A percentile compares a stretch with the other conserved stretches of the same genome.
Conservation (phyloP, 2,329 filamentous ascomycete species). For the Thyridium curvatum region DNA sequence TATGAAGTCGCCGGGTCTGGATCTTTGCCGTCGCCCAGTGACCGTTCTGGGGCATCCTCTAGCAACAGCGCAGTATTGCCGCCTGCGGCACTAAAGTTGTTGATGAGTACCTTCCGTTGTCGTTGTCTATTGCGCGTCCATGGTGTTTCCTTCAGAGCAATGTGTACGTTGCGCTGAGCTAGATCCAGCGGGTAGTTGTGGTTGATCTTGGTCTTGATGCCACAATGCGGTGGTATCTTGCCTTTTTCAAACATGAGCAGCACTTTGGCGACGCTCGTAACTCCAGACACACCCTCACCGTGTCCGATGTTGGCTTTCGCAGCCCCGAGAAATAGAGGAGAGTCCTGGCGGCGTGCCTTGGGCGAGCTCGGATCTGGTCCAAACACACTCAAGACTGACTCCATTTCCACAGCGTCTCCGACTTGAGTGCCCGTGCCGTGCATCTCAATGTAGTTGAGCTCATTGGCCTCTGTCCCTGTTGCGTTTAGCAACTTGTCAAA, state of each 20-base stretch:
- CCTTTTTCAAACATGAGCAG: slow-evolving; percentile 11
- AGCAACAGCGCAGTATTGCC: slow-evolving; percentile 49
- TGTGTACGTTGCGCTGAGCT: slow-evolving; percentile 5
- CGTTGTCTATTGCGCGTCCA: too few relatives aligned
- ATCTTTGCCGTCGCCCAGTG: slow-evolving; percentile 19
- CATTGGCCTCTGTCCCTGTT: slow-evolving; percentile 44
- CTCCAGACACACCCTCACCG: slow-evolving; percentile 11
- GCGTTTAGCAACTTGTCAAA: slow-evolving; percentile 52
- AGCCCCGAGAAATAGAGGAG: slow-evolving; percentile 27
- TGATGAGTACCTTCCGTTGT: slow-evolving; percentile 23
- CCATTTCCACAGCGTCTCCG: slow-evolving; percentile 61
- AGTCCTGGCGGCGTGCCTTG: slow-evolving; percentile 29
- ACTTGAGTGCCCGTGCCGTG: slow-evolving; percentile 68
- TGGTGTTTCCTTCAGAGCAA: slow-evolving; percentile 1
- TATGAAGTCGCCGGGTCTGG: slow-evolving; percentile 27
- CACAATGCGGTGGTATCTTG: slow-evolving; percentile 11
- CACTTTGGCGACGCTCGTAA: slow-evolving; percentile 11
- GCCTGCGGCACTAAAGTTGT: slow-evolving; percentile 50
- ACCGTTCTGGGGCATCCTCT: slow-evolving; percentile 32
- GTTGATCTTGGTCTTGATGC: slow-evolving; percentile 13
- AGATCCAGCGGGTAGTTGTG: slow-evolving; percentile 16
- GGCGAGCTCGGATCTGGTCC: slow-evolving; percentile 20
- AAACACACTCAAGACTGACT: slow-evolving; percentile 53
- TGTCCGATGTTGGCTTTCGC: slow-evolving; percentile 26
- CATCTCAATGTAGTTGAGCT: slow-evolving; percentile 61